Conservation (phyloP, 73 alveolate genomes). For the Durusdinium trenchii region DNA sequence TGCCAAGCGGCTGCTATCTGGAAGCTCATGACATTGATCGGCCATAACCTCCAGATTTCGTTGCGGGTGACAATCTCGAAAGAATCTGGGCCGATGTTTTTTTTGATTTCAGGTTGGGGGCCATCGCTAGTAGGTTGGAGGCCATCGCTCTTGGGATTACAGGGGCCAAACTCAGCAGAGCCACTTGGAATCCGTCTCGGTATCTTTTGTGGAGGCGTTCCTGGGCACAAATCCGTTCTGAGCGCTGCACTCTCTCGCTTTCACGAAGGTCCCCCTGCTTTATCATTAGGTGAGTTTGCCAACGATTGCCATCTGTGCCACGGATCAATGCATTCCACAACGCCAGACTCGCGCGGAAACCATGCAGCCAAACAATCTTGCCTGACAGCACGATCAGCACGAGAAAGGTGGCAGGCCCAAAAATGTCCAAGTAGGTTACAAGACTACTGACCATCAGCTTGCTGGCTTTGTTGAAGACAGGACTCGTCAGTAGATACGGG, state of each 20-base stretch:
- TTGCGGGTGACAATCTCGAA: not conserved
- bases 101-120: not conserved
- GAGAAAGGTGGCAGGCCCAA: not conserved
- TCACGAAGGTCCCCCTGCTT: too few relatives aligned
- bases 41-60: not conserved
- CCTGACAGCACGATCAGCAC: not conserved
- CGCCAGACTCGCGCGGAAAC: constrained; percentile 83
- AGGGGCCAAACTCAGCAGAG: not conserved
- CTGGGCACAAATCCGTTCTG: not conserved
- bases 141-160: not conserved
- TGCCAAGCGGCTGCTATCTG: not conserved
- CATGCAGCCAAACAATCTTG: constrained; percentile 75
- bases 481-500: too few relatives aligned
- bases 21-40: not conserved
- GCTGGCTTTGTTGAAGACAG: too few relatives aligned
- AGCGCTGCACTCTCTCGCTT: too few relatives aligned
- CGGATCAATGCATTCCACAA: constrained; percentile 8
- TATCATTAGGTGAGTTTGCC: too few relatives aligned
- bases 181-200: constrained; percentile 22
- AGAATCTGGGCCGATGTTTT: not conserved
- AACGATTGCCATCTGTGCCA: constrained; percentile 5
- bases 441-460: too few relatives aligned
- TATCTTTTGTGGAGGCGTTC: constrained; percentile 19
- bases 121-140: not conserved
- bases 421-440: not conserved